Conservation (phyloP, 768 basidiomycete species). For the Mycena crocata region DNA sequence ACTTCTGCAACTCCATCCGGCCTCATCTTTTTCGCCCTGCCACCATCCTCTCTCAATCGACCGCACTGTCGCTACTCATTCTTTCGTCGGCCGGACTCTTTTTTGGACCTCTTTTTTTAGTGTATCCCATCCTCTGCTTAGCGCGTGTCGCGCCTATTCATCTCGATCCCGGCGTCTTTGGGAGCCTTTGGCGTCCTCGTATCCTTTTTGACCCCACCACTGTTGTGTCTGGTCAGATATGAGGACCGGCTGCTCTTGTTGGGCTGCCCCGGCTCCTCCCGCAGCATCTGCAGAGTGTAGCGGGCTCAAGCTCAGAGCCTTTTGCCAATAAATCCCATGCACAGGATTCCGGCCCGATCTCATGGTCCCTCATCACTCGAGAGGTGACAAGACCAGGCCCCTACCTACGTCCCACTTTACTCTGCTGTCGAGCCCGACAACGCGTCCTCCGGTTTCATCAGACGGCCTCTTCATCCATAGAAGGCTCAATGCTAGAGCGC, state of each 20-base stretch:
- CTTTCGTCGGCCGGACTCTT: background rate
- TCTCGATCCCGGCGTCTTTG: background rate
- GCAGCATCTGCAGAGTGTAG: background rate
- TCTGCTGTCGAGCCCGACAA: no score
- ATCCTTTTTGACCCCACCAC: background rate
- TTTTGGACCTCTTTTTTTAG: background rate
- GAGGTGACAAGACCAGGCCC: no score
- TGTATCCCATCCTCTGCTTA: background rate
- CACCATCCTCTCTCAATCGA: constrained; percentile 1
- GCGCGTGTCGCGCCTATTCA: background rate
- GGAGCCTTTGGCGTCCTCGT: constrained; percentile 2
- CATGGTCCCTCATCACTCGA: no score
- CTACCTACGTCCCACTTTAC: no score
- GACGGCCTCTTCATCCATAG: no score
- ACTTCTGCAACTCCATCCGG: background rate
- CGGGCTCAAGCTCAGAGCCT: constrained; percentile 8
- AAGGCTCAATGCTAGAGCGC: no score
- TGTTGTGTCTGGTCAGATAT: background rate
- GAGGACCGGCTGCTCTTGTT: background rate
- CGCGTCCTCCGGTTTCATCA: no score
- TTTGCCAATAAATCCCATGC: background rate
- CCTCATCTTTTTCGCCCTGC: constrained; percentile 1
- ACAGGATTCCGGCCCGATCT: no score
- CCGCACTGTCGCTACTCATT: constrained; percentile 5
- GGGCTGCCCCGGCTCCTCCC: background rate